Evolutionary conservation across 805 yeast genomes (phyloP).

Genomic region (Suhomyces sp.): DNA sequence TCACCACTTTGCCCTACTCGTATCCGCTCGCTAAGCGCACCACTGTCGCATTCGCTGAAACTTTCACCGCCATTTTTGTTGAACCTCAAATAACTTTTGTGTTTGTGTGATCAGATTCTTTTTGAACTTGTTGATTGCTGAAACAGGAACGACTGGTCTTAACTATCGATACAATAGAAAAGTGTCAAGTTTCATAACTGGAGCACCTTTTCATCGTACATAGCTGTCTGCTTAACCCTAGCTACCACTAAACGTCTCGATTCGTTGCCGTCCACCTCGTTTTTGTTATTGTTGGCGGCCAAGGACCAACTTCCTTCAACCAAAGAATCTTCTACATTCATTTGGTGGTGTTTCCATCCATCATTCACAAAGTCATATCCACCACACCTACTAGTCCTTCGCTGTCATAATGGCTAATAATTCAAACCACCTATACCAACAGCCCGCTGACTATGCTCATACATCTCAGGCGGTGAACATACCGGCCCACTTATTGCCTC

Average conservation of each 20-base stretch:
- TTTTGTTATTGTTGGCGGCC: background rate
- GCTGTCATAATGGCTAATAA: background rate
- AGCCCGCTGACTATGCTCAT: background rate
- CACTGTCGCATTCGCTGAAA: background rate
- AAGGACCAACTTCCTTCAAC: background rate
- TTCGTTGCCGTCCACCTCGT: background rate
- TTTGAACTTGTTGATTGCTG: background rate
- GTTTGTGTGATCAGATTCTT: constrained; percentile 1
- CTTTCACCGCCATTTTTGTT: background rate
- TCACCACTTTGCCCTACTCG: background rate
- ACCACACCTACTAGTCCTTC: background rate
- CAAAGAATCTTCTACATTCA: background rate
- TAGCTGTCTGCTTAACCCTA: background rate
- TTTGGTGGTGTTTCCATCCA: background rate
- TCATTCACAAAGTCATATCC: background rate
- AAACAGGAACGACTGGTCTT: background rate
- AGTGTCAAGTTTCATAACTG: background rate
- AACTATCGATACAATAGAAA: background rate
- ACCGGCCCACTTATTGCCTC: constrained; percentile 17
- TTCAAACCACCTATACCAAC: background rate
- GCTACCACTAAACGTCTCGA: background rate
- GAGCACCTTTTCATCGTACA: background rate
- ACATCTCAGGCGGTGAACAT: constrained; percentile 9
- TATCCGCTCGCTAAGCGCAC: background rate
- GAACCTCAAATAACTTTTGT: background rate